Conservation (phyloP, 768 basidiomycete species). For the Boletus patriciae region DNA sequence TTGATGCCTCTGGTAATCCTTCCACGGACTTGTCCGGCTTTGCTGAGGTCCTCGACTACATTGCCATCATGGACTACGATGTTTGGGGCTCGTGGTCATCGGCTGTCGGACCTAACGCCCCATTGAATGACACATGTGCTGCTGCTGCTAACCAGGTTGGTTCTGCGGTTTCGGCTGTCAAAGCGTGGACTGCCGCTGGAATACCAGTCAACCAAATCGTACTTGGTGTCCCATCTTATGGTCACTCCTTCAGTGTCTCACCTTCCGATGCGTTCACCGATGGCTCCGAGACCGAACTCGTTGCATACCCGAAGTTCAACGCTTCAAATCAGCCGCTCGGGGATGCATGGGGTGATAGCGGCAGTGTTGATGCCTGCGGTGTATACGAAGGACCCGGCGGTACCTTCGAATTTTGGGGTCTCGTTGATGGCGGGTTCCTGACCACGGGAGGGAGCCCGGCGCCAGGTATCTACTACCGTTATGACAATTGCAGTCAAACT, state of each 20-base stretch:
- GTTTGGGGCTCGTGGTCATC: slow-evolving; percentile 52
- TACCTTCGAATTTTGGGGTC: slow-evolving; percentile 58
- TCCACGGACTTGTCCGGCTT: slow-evolving; percentile 70
- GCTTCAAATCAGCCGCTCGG: slow-evolving; percentile 45
- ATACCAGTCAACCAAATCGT: slow-evolving; percentile 70
- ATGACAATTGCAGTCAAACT: slow-evolving; percentile 70
- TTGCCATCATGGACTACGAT: slow-evolving; percentile 68
- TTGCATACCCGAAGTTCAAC: slow-evolving; percentile 52
- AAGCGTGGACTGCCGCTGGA: slow-evolving; percentile 72
- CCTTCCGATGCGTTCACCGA: slow-evolving; percentile 37
- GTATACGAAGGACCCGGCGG: slow-evolving; percentile 47
- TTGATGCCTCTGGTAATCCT: slow-evolving; percentile 56
- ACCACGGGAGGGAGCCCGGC: slow-evolving; percentile 31
- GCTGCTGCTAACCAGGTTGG: slow-evolving; percentile 57
- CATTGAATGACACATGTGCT: slow-evolving; percentile 75
- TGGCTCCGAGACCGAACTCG: slow-evolving; percentile 38
- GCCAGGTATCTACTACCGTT: slow-evolving; percentile 52
- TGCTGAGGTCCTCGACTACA: slow-evolving; percentile 64
- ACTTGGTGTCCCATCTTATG: slow-evolving; percentile 80
- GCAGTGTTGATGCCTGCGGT: slow-evolving; percentile 57
- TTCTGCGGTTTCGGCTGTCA: slow-evolving; percentile 72
- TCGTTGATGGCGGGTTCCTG: slow-evolving; percentile 58
- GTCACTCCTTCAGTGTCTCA: slow-evolving; percentile 63
- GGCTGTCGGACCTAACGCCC: slow-evolving; percentile 76
- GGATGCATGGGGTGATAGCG: slow-evolving; percentile 53